Conservation (phyloP, 2,329 filamentous ascomycete genomes). For the Pyricularia sp. region DNA sequence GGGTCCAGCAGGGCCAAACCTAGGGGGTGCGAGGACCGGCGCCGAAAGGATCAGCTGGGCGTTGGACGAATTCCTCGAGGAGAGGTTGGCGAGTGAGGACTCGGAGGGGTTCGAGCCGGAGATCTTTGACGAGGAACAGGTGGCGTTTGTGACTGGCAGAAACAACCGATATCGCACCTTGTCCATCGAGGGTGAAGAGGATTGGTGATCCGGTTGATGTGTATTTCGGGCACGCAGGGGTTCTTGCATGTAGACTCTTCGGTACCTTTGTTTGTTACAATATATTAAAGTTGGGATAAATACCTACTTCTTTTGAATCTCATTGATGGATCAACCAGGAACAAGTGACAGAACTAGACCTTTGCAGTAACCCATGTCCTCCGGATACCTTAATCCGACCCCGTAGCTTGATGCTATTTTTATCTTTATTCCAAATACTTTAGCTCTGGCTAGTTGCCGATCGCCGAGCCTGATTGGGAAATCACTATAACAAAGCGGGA, state of each 20-base stretch:
- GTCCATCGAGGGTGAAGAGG: slow-evolving; percentile 1
- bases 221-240: not conserved
- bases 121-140: not conserved
- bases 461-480: not conserved
- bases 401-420: not conserved
- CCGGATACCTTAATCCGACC: not conserved
- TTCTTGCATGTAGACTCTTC: not conserved
- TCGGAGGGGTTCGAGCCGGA: not conserved
- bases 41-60: slow-evolving; percentile 10
- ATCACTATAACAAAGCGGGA: not conserved
- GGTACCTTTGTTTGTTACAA: not conserved
- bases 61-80: slow-evolving; percentile 3
- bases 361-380: not conserved
- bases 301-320: not conserved
- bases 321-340: not conserved
- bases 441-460: not conserved
- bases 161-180: slow-evolving; percentile 2
- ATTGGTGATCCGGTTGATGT: not conserved
- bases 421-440: not conserved
- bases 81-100: not conserved
- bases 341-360: not conserved
- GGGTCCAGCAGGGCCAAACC: slow-evolving; percentile 9
- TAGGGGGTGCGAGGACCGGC: slow-evolving; percentile 8
- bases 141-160: slow-evolving; percentile 3
- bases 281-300: not conserved